phyloP scores from a whole-genome alignment of 345 rosid genomes.

The Clausena lansium region DNA sequence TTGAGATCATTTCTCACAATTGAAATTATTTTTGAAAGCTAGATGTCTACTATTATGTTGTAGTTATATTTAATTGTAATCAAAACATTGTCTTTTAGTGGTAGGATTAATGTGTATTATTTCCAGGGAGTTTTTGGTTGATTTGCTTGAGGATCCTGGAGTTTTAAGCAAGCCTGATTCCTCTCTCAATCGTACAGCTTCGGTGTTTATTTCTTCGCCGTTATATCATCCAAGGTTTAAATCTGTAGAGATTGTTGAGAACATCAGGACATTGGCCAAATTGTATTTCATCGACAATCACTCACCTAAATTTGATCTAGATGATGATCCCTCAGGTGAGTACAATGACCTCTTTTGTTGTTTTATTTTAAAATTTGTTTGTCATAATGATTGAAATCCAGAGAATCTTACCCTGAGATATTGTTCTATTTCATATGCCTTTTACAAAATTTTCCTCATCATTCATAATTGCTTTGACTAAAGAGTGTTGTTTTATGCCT shows the following conservation, averaged over 20 bases:
- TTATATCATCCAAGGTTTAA: slow-evolving; percentile 49
- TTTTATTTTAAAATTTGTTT: neutral
- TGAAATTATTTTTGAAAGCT: neutral
- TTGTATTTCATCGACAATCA: slow-evolving; percentile 39
- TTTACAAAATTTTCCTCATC: neutral
- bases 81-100: neutral
- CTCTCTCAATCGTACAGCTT: slow-evolving; percentile 42
- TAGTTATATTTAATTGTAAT: neutral
- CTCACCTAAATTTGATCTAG: slow-evolving; percentile 31
- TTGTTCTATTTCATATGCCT: neutral
- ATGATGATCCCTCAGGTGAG: slow-evolving; percentile 41
- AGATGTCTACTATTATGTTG: neutral
- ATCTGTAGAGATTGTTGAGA: slow-evolving; percentile 31
- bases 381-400: neutral
- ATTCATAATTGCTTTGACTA: neutral
- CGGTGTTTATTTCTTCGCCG: slow-evolving; percentile 49
- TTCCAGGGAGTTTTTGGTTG: slow-evolving; percentile 58
- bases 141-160: slow-evolving; percentile 47
- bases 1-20: neutral
- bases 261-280: slow-evolving; percentile 42
- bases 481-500: neutral
- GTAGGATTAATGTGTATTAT: slow-evolving; percentile 5
- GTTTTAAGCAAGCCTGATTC: slow-evolving; percentile 49
- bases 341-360: neutral
- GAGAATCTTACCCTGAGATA: slow-evolving; percentile 1